Percentiles rank a stretch among this genome's conserved stretches.
These are phyloP conservation scores for Cercospora sp. DNA, from an alignment of 2,329 filamentous ascomycete species.

Conservation along the genomic window DNA sequence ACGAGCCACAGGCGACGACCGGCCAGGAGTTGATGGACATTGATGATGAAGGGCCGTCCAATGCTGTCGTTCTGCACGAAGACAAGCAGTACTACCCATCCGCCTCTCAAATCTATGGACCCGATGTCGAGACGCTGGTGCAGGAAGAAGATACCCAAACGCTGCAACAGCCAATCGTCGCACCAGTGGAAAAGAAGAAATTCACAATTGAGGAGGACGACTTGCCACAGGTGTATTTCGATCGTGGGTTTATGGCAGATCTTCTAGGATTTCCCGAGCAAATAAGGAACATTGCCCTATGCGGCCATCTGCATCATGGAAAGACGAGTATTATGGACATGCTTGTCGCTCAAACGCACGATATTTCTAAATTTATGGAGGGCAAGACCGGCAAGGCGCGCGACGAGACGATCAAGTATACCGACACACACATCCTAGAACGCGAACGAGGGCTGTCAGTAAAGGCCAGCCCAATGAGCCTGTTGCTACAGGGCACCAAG, in stretches of 20 bases:
- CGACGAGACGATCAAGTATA: slow-evolving; percentile 92
- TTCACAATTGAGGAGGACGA: slow-evolving; percentile 94
- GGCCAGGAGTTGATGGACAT: slow-evolving; percentile 92
- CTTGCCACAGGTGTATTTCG: slow-evolving; percentile 83
- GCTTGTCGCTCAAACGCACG: slow-evolving; percentile 92
- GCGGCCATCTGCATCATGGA: slow-evolving; percentile 92
- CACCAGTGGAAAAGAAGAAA: slow-evolving; percentile 90
- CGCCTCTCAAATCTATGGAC: slow-evolving; percentile 92
- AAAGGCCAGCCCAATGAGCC: slow-evolving; percentile 90
- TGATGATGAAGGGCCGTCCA: slow-evolving; percentile 86
- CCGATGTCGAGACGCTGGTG: slow-evolving; percentile 91
- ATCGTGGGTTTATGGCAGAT: slow-evolving; percentile 89
- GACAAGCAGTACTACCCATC: slow-evolving; percentile 99
- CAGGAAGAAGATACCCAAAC: slow-evolving; percentile 97
- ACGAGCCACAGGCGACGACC: slow-evolving; percentile 52
- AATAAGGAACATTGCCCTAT: slow-evolving; percentile 87
- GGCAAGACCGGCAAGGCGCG: slow-evolving; percentile 76
- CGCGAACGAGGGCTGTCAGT: slow-evolving; percentile 86
- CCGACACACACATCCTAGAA: slow-evolving; percentile 86
- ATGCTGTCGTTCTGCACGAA: slow-evolving; percentile 96
- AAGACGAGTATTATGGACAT: slow-evolving; percentile 99
- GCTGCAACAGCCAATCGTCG: slow-evolving; percentile 87
- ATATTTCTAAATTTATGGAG: slow-evolving; percentile 75
- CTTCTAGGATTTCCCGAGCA: slow-evolving; percentile 95
- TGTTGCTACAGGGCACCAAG: slow-evolving; percentile 82